Base-by-base conservation (phyloP, 2,329 filamentous ascomycete genomes). In the Neocatenulostroma microsporum region DNA sequence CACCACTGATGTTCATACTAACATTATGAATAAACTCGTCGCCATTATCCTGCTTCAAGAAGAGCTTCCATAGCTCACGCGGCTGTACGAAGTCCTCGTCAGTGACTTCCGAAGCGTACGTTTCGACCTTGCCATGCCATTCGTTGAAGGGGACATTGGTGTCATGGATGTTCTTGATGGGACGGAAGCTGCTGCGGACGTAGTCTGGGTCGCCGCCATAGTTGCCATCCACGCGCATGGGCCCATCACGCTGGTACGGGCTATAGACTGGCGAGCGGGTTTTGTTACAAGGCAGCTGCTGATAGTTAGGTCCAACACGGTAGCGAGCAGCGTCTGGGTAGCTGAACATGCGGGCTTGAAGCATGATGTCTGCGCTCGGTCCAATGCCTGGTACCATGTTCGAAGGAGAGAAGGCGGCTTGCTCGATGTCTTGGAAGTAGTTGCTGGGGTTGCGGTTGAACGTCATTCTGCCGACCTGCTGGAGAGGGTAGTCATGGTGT, bases 361-460 rank as follows among this genome's bases (percentile, higher is more conserved):
- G 66, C 41, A 80, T 70, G 1, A 73, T 43, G 50, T 84, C 79
- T 5, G 75, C 73, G 0, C 73, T 74, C 0, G 76, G 70, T 35
- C 72, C 76, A 30, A 79, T 67, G 1, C 80, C 80, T 0, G 77
- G 78, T 0, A 81, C 74, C 54, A 83, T 62, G 41, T 73, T 76
- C 0, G 72, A 73, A 0, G 80, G 79, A 0, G 74, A 76, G 50
- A 83, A 84, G 0, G 76, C 74, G 0, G 74, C 72, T 58, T 83
- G 78, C 56, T 84, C 79, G 30, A 81, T 73, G 51, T 85, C 80
- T 30, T 50, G 17, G 26, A 82, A 82, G 63, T 82, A 83, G 60
- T 84, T 82, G 36, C 72, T 60, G 1, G 64, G 62, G 41, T 75
- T 76, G 34, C 60, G 58, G 47, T 74, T 69, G 9, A 78, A 54